These are phyloP conservation scores for Sindora glabra DNA, from an alignment of 306 rosid species.

Conservation along the genomic window DNA sequence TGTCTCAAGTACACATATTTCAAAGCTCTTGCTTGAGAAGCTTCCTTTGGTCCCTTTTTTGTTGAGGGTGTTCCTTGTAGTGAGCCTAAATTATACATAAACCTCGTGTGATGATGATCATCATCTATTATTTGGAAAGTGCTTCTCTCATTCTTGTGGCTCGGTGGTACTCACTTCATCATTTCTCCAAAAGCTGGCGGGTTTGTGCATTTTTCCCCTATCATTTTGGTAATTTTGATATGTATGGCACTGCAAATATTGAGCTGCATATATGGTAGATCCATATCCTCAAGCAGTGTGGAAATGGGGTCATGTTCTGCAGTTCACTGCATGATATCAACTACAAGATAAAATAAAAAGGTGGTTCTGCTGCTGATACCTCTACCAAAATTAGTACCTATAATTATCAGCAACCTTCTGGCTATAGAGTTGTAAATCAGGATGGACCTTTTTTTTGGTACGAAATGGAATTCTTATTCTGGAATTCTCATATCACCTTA, in stretches of 20 bases:
- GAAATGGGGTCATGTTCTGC: not conserved
- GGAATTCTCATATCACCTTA: not conserved
- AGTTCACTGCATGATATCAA: not conserved
- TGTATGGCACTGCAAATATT: no score
- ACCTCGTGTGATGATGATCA: not conserved
- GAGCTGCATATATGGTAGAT: not conserved
- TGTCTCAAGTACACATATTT: not conserved
- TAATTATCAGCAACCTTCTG: not conserved
- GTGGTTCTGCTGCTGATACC: not conserved
- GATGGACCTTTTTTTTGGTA: not conserved
- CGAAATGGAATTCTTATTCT: not conserved
- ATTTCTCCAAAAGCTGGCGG: not conserved
- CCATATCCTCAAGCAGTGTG: not conserved
- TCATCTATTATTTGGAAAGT: not conserved
- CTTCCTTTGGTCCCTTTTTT: constrained; percentile 1
- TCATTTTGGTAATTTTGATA: not conserved
- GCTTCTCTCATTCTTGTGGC: no score
- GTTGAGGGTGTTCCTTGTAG: not conserved
- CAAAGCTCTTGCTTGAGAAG: not conserved
- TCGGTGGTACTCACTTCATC: not conserved
- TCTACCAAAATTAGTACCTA: not conserved
- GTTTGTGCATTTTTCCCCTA: not conserved
- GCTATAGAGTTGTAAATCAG: no score
- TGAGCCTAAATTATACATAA: not conserved
- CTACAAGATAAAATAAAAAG: not conserved